A percentile compares a stretch with the other conserved stretches of the same genome.
Evolutionary conservation across 345 rosid species (phyloP).

Genomic region (Citrus hindsii): DNA sequence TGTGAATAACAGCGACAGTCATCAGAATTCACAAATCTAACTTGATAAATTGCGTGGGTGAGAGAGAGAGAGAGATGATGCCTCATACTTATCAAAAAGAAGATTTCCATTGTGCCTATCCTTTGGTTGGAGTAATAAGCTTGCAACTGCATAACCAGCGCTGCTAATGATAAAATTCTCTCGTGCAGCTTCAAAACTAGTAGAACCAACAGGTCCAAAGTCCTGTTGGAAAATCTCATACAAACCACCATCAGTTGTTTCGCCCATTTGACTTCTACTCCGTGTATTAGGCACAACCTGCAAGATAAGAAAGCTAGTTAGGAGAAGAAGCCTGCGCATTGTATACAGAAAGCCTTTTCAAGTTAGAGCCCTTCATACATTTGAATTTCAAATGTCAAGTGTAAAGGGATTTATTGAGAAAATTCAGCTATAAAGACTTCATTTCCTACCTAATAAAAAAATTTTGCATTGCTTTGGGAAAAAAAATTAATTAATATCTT

Average conservation of each 20-base stretch:
- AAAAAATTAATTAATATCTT: background rate
- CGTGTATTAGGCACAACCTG: constrained; percentile 95
- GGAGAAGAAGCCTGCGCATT: background rate
- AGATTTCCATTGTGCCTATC: constrained; percentile 99
- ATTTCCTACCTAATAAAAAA: background rate
- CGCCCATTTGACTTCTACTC: constrained; percentile 99
- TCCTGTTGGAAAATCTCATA: constrained; percentile 98
- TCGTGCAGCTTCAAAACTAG: constrained; percentile 90
- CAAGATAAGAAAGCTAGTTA: background rate
- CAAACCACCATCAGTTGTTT: constrained; percentile 97
- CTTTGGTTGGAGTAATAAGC: constrained; percentile 96
- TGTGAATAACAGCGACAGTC: background rate
- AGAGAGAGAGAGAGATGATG: background rate
- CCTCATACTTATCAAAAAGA: constrained; percentile 80
- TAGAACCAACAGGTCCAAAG: constrained; percentile 91
- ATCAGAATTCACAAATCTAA: constrained; percentile 6
- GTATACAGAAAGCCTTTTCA: background rate
- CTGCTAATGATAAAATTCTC: constrained; percentile 93
- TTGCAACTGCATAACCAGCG: constrained; percentile 98
- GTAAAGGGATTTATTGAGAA: background rate
- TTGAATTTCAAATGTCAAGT: background rate
- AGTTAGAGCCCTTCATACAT: background rate
- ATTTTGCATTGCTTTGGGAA: background rate
- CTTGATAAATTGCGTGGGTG: constrained; percentile 8
- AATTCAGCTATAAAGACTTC: background rate